Evolutionary conservation across 768 basidiomycete species (phyloP).

Genomic region (Chalciporus sphaerocephalus): DNA sequence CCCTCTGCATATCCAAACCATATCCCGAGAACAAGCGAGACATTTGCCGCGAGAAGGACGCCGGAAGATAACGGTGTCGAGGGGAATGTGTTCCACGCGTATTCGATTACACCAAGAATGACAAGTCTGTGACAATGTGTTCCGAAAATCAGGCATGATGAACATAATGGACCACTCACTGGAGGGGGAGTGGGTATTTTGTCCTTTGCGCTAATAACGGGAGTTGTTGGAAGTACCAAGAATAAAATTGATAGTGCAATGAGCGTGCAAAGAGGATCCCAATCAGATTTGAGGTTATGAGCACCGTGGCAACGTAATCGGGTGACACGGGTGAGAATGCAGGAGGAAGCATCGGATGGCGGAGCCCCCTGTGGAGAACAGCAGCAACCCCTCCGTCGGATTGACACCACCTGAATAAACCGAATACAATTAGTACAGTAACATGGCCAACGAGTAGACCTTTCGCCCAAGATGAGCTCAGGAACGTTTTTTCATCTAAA

Average conservation of each 20-base stretch:
- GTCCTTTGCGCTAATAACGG: conserved; percentile 81
- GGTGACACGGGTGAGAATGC: conserved; percentile 44
- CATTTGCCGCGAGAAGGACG: conserved; percentile 49
- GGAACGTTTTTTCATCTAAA: conserved; percentile 70
- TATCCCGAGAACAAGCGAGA: conserved; percentile 49
- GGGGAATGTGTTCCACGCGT: conserved; percentile 86
- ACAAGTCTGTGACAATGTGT: conserved; percentile 42
- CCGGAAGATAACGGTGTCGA: conserved; percentile 66
- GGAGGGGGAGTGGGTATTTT: conserved; percentile 53
- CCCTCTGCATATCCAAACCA: conserved; percentile 48
- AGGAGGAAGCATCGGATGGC: conserved; percentile 48
- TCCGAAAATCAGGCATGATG: conserved; percentile 3
- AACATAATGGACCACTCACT: conserved; percentile 41
- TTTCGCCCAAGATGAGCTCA: conserved; percentile 56
- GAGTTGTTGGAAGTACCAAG: conserved; percentile 92
- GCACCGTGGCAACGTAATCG: conserved; percentile 69
- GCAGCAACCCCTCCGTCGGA: conserved; percentile 60
- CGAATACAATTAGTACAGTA: conserved; percentile 57
- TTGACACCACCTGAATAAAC: conserved; percentile 70
- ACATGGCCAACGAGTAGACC: conserved; percentile 66
- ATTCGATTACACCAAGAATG: conserved; percentile 65
- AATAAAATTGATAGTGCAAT: conserved; percentile 96
- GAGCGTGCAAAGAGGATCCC: conserved; percentile 92
- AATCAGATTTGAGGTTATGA: conserved; percentile 89
- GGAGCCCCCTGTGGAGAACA: conserved; percentile 53